Evolutionary conservation across 1,284 basidiomycete genomes (phyloP), one percentile per base, ranked within the genome.

Genomic region (Fomitopsis pinicola): DNA sequence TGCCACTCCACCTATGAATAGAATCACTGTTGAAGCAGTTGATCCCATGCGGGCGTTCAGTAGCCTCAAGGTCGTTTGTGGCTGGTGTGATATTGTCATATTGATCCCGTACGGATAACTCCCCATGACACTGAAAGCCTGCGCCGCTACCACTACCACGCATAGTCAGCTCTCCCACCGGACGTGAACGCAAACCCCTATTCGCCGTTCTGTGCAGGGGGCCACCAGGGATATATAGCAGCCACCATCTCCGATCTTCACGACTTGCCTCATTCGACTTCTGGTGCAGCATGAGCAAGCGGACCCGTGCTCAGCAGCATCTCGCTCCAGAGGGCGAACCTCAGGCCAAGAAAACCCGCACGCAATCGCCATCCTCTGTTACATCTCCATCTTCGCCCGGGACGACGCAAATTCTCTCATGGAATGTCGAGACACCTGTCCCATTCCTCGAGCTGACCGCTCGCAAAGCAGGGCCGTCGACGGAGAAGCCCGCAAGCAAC

Each of bases 351-450:
- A 54, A 38, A 19, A n/a, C 52, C 17, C 57, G 38, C 19, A 45
- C 46, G 17, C 36, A 50, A 8, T 61, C 52, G 36, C 50, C 46
- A 38, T 33, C 33, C 30, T 35, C 52, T 30, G 5, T 19, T 10
- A 5, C 42, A 8, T 30, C 54, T 5, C 54, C 45, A 12, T n/a
- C 35, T 19, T 9, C 40, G 12, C 40, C 35, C 9, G 46, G 30
- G 42, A 46, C 42, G 26, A 67, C 63, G 6, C 64, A 55, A 22
- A 66, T 69, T 28, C 60, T 69, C 26, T 69, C 67, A 5, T 68
- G 69, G 68, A 69, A 71, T 59, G 64, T 68, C 46, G 67, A 69
- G 38, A 71, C 67, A 9, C 68, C 69, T 2, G 66, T 67, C 8
- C 68, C 69, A 5, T 71, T 71, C 63, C 65, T 69, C 10, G 59